Conservation (phyloP, 2,329 filamentous ascomycete genomes). For the Stenocarpella maydis region DNA sequence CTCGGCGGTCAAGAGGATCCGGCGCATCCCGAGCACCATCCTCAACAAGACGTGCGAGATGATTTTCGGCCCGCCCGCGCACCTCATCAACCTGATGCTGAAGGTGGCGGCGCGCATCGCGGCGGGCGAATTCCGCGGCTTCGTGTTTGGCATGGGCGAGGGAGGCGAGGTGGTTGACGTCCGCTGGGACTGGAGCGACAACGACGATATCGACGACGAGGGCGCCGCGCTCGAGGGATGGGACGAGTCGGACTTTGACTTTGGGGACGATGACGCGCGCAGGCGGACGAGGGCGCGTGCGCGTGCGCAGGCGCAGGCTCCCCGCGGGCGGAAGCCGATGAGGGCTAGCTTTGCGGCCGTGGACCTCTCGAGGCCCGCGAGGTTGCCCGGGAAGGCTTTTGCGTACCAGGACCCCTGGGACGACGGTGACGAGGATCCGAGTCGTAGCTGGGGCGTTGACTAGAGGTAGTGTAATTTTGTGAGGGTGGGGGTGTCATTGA, state of each 20-base stretch:
- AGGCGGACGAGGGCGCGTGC: constrained; percentile 8
- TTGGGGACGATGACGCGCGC: constrained; percentile 1
- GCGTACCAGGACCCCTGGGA: constrained; percentile 36
- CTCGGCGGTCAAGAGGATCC: constrained; percentile 54
- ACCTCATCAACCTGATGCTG: constrained; percentile 81
- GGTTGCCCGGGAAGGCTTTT: constrained; percentile 14
- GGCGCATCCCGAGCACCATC: constrained; percentile 68
- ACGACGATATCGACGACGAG: constrained; percentile 52
- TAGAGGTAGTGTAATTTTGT: constrained; percentile 35
- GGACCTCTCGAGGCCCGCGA: constrained; percentile 35
- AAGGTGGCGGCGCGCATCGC: constrained; percentile 81
- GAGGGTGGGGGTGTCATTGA: background rate
- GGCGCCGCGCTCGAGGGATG: constrained; percentile 51
- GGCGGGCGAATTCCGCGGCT: constrained; percentile 68
- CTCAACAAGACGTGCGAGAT: constrained; percentile 81
- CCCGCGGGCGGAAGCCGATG: constrained; percentile 2
- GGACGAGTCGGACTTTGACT: constrained; percentile 63
- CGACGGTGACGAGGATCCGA: constrained; percentile 39
- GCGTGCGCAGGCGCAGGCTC: too few species aligned
- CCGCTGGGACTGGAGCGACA: constrained; percentile 65
- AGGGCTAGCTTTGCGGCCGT: constrained; percentile 33
- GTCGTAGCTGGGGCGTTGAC: constrained; percentile 46
- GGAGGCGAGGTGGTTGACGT: constrained; percentile 63
- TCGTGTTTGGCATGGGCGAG: constrained; percentile 63
- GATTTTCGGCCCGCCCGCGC: constrained; percentile 80